Base-by-base conservation (phyloP, 768 basidiomycete genomes). In the Leccinum truebloodii region DNA sequence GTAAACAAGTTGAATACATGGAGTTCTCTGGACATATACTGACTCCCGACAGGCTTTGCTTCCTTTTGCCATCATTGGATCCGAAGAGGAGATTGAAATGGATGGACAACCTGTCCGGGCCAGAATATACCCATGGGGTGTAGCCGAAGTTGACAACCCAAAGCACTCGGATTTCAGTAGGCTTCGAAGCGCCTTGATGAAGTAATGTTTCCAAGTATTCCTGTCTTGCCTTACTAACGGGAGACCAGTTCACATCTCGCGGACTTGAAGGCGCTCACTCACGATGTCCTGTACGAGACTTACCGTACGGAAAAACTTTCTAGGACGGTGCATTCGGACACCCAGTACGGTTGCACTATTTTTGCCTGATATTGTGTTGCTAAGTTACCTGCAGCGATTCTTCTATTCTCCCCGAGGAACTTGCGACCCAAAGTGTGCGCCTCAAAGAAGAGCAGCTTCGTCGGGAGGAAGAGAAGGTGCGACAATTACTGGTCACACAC, bases 361-460 rank as follows among this genome's bases (percentile, higher is more conserved):
- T 56, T 52, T 22, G 14, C 30, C 34, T 10, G n/a, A 35, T 57
- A 18, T 56, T 44, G 24, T 48, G 63, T 70, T 62, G 52, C 67
- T 80, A 53, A 79, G 59, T 41, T 30, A 53, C 30, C 7, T 59
- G 64, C 66, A 91, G 89, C 64, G 92, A 95, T 65, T 88, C 90
- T 51, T 95, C 94, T 14, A 92, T 98, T 67, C 83, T 93, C 20
- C 95, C 97, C 1, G 95, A 98, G 75, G 97, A 98, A 71, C 86
- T 99, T 66, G 97, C 97, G 18, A 94, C 88, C 56, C 97, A 98
- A 77, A 93, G 90, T 62, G 95, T 98, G 51, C 90, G 96, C 59
- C 88, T 98, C 79, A 98, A 98, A 80, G 97, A 98, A 79, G 97
- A 99, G 74, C 97, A 98, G 74, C 88, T 99, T 60, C 89, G 95